Evolutionary conservation across 768 basidiomycete genomes (phyloP).

Genomic region (Suillus cothurnatus): DNA sequence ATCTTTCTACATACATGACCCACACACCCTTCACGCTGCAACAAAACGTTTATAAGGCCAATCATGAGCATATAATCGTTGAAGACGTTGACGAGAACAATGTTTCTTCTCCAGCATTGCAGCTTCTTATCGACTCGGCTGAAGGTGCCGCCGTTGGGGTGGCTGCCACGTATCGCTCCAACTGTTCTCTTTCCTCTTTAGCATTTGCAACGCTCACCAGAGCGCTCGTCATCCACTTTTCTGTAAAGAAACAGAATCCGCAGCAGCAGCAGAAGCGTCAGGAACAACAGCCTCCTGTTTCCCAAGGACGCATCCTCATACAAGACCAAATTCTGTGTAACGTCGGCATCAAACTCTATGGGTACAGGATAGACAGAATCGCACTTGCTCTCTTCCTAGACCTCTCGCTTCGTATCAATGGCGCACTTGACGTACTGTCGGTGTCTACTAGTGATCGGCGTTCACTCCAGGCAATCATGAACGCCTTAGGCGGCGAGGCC

Average conservation of each 20-base stretch:
- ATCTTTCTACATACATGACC: neutral
- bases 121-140: constrained; percentile 32
- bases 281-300: neutral
- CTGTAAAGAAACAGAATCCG: constrained; percentile 11
- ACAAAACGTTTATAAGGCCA: constrained; percentile 37
- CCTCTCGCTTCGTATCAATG: constrained; percentile 33
- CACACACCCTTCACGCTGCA: constrained; percentile 25
- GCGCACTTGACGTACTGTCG: constrained; percentile 46
- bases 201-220: constrained; percentile 41
- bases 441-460: constrained; percentile 25
- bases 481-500: constrained; percentile 40
- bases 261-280: constrained; percentile 7
- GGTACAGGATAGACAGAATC: constrained; percentile 50
- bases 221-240: constrained; percentile 38
- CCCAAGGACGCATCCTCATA: constrained; percentile 26
- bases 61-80: constrained; percentile 30
- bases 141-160: constrained; percentile 38
- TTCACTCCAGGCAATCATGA: constrained; percentile 37
- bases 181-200: constrained; percentile 37
- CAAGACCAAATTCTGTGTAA: constrained; percentile 35
- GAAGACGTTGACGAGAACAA: constrained; percentile 27
- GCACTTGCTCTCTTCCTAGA: constrained; percentile 43
- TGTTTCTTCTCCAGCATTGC: constrained; percentile 26
- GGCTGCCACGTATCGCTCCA: constrained; percentile 10
- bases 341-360: constrained; percentile 33